phyloP scores from a whole-genome alignment of 495 filamentous ascomycete genomes.

The Xylaria telfairii region DNA sequence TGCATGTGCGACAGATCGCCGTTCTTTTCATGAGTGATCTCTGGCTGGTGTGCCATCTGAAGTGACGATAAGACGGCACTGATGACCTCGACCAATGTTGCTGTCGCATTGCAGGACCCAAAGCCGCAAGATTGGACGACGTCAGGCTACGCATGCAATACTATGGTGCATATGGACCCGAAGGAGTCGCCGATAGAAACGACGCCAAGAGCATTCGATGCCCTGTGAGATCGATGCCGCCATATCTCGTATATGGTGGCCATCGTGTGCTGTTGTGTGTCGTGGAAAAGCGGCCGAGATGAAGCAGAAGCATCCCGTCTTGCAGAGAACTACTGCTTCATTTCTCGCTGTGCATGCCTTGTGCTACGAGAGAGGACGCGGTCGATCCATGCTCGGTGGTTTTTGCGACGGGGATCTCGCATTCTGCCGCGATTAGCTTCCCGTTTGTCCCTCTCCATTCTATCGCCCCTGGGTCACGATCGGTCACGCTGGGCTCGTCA shows the following conservation, averaged over 20 bases:
- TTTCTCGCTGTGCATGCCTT: constrained; percentile 18
- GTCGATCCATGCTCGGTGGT: not conserved
- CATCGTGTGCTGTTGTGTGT: not conserved
- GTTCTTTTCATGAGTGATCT: constrained; percentile 8
- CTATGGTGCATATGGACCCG: constrained; percentile 7
- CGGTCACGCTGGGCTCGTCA: not conserved
- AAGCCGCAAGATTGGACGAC: constrained; percentile 9
- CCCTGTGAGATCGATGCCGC: constrained; percentile 18
- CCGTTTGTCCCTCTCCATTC: not conserved
- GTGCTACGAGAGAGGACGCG: constrained; percentile 13
- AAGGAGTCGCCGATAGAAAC: not conserved
- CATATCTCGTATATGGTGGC: not conserved
- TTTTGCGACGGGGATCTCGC: not conserved
- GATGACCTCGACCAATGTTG: constrained; percentile 9
- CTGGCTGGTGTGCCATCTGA: constrained; percentile 6
- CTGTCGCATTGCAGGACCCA: constrained; percentile 18
- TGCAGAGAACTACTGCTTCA: constrained; percentile 20
- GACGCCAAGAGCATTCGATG: not conserved
- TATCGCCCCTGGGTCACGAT: not conserved
- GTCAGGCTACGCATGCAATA: constrained; percentile 4
- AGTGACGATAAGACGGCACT: constrained; percentile 15
- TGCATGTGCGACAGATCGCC: constrained; percentile 16
- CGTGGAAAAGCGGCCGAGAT: constrained; percentile 11
- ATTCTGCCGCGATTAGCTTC: not conserved
- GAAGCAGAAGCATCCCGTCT: constrained; percentile 19